Conservation (phyloP, 208 protist species). For the Angomonas ambiguus region DNA sequence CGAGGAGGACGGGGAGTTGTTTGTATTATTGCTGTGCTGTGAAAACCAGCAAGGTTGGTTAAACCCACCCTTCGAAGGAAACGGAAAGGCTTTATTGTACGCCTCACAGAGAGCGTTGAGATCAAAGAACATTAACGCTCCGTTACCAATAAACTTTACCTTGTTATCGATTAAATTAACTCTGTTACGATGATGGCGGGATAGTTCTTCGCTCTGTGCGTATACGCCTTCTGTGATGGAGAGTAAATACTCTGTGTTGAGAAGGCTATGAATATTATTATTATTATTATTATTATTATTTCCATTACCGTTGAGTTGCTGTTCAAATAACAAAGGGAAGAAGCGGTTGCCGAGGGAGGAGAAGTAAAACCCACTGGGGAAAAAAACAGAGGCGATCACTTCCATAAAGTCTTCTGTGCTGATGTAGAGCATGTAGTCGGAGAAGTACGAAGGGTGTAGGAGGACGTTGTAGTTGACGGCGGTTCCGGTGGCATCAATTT, state of each 20-base stretch:
- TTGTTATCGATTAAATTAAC: background rate
- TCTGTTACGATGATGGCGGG: background rate
- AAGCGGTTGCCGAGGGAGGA: slow-evolving; percentile 11
- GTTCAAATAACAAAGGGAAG: background rate
- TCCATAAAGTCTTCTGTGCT: slow-evolving; percentile 31
- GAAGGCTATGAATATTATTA: slow-evolving; percentile 4
- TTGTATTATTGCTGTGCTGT: background rate
- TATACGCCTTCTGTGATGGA: background rate
- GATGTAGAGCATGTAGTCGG: slow-evolving; percentile 66
- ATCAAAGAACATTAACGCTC: slow-evolving; percentile 1
- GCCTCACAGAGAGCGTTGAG: background rate
- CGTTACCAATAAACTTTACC: background rate
- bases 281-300: background rate
- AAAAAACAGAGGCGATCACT: slow-evolving; percentile 21
- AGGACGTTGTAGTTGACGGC: slow-evolving; percentile 9
- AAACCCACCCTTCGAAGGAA: background rate
- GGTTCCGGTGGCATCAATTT: slow-evolving; percentile 18
- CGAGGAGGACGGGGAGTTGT: no score
- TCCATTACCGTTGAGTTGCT: background rate
- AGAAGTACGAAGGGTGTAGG: slow-evolving; percentile 43
- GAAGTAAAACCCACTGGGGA: slow-evolving; percentile 27
- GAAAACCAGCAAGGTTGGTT: background rate
- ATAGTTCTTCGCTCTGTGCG: background rate
- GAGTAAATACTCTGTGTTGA: background rate
- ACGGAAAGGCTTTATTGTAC: background rate